Evolutionary conservation across 2,329 filamentous ascomycete genomes (phyloP).

Genomic region (Phaeosphaeria sp.): DNA sequence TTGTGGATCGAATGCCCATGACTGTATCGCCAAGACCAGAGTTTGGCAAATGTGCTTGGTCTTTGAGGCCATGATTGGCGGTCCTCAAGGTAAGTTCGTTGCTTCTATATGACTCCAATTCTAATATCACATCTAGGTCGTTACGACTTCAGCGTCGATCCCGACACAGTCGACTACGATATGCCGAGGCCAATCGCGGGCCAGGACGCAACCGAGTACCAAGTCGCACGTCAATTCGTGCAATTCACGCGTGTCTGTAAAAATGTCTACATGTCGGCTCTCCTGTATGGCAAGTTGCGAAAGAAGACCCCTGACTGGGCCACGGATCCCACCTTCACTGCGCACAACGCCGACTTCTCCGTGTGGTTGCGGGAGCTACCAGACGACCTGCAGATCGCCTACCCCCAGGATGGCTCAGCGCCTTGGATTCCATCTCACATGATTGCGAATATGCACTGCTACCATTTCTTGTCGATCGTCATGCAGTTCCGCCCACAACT

Average conservation of each 20-base stretch:
- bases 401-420: slow-evolving; percentile 77
- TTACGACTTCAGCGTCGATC: slow-evolving; percentile 76
- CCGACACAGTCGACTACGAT: slow-evolving; percentile 77
- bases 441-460: slow-evolving; percentile 86
- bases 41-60: slow-evolving; percentile 90
- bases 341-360: slow-evolving; percentile 78
- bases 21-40: slow-evolving; percentile 84
- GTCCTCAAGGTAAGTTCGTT: slow-evolving; percentile 77
- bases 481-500: slow-evolving; percentile 89
- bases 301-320: slow-evolving; percentile 85
- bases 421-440: slow-evolving; percentile 89
- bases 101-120: neutral
- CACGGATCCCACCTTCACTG: slow-evolving; percentile 80
- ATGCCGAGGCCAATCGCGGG: slow-evolving; percentile 69
- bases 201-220: slow-evolving; percentile 76
- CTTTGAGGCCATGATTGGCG: slow-evolving; percentile 91
- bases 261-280: slow-evolving; percentile 79
- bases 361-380: slow-evolving; percentile 81
- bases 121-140: slow-evolving; percentile 57
- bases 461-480: slow-evolving; percentile 85
- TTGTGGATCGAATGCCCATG: slow-evolving; percentile 73
- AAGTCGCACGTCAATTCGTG: slow-evolving; percentile 82
- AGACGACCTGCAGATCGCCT: slow-evolving; percentile 76
- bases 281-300: slow-evolving; percentile 75
- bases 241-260: slow-evolving; percentile 80